Evolutionary conservation across 495 filamentous ascomycete species (phyloP).

Genomic region (Aspergillus wentii): DNA sequence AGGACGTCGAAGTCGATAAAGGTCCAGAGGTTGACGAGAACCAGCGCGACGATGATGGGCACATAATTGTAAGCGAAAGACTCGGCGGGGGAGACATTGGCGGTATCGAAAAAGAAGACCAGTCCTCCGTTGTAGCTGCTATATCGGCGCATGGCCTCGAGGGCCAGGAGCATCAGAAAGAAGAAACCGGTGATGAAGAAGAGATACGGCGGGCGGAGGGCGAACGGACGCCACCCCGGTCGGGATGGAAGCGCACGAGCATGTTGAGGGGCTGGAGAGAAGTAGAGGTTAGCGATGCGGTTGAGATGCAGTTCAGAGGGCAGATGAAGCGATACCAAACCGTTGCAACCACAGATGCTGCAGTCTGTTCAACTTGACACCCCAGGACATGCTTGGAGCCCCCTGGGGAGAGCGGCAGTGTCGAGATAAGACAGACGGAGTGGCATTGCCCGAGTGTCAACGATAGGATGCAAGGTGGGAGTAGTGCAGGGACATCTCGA

Average conservation of each 20-base stretch:
- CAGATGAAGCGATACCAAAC: too few species aligned
- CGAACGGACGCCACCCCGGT: slow-evolving; percentile 37
- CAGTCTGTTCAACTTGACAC: too few species aligned
- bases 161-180: slow-evolving; percentile 19
- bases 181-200: slow-evolving; percentile 16
- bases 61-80: slow-evolving; percentile 38
- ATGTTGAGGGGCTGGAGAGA: slow-evolving; percentile 5
- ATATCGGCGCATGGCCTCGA: slow-evolving; percentile 33
- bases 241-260: too few species aligned
- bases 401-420: too few species aligned
- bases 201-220: slow-evolving; percentile 31
- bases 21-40: slow-evolving; percentile 33
- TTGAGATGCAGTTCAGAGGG: background rate
- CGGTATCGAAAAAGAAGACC: slow-evolving; percentile 28
- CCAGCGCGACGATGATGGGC: slow-evolving; percentile 30
- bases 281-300: background rate
- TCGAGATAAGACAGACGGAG: too few species aligned
- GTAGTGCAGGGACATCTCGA: too few species aligned
- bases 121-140: slow-evolving; percentile 27
- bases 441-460: too few species aligned
- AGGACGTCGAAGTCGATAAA: slow-evolving; percentile 40
- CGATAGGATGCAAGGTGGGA: too few species aligned
- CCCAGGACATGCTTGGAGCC: too few species aligned
- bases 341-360: too few species aligned
- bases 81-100: slow-evolving; percentile 24